These are phyloP conservation scores for Thermochaetoides thermophila DNA, from an alignment of 495 filamentous ascomycete genomes.

Conservation along the genomic window DNA sequence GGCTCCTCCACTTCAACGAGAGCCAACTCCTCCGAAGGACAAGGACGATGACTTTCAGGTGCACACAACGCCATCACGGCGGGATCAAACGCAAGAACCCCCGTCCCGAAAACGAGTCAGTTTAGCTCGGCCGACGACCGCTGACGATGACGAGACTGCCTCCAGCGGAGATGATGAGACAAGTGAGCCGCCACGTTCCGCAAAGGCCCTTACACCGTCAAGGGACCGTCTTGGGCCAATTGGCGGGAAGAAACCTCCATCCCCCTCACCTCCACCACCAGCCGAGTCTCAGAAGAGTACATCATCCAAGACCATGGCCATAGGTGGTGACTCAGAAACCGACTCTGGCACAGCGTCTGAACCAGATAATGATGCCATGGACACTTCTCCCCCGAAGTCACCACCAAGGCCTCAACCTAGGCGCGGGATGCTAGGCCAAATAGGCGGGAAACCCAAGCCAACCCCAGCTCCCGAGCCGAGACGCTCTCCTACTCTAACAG, in stretches of 20 bases:
- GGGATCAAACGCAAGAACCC: constrained; percentile 1
- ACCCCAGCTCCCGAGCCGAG: constrained; percentile 2
- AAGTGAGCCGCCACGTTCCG: not conserved
- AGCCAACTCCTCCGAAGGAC: constrained; percentile 2
- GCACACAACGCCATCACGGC: constrained; percentile 30
- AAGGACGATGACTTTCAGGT: constrained; percentile 28
- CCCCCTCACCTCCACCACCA: constrained; percentile 7
- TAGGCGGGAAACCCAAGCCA: constrained; percentile 23
- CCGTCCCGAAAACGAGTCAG: not conserved
- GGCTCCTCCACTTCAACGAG: not conserved
- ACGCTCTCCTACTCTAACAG: constrained; percentile 9
- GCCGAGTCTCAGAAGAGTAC: constrained; percentile 3
- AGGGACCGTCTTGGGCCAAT: constrained; percentile 18
- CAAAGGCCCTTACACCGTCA: constrained; percentile 8
- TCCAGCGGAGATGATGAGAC: constrained; percentile 21
- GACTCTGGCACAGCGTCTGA: constrained; percentile 31
- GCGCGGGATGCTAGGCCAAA: constrained; percentile 24
- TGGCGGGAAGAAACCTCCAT: constrained; percentile 12
- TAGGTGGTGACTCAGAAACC: too few species aligned
- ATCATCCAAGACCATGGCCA: not conserved
- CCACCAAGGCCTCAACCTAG: constrained; percentile 12
- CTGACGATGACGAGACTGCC: not conserved
- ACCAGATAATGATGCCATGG: constrained; percentile 11
- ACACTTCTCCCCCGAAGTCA: constrained; percentile 1
- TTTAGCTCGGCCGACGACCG: not conserved